Evolutionary conservation across 2,329 filamentous ascomycete genomes (phyloP).

Genomic region (Neofusicoccum sp.): DNA sequence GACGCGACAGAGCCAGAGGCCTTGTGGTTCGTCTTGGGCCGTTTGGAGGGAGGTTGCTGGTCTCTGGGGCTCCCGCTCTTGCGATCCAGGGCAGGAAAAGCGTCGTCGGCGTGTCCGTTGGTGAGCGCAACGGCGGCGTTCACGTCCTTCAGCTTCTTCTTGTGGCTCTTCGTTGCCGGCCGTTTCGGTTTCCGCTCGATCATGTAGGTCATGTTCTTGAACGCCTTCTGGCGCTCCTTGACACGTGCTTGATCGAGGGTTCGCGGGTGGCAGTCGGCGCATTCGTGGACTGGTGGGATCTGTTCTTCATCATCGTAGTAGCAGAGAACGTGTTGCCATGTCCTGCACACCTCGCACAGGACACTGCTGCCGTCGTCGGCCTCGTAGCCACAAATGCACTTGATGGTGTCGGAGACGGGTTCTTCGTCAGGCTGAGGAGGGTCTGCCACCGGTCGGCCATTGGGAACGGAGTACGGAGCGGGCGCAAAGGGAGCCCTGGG

Average conservation of each 20-base stretch:
- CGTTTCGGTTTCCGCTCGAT: conserved; percentile 65
- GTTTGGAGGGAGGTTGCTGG: conserved; percentile 67
- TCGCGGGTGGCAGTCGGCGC: conserved; percentile 82
- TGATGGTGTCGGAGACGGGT: conserved; percentile 89
- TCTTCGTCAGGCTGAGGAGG: conserved; percentile 48
- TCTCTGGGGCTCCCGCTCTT: conserved; percentile 53
- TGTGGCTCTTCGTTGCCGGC: conserved; percentile 74
- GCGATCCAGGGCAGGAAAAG: conserved; percentile 49
- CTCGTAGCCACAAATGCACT: conserved; percentile 90
- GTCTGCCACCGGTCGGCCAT: conserved; percentile 36
- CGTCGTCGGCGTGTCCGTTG: conserved; percentile 55
- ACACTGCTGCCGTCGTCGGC: conserved; percentile 98
- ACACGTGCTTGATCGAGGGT: conserved; percentile 71
- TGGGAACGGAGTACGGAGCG: conserved; percentile 34
- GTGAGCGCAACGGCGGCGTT: conserved; percentile 54
- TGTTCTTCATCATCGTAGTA: conserved; percentile 78
- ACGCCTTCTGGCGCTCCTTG: conserved; percentile 66
- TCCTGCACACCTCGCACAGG: conserved; percentile 91
- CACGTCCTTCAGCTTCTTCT: conserved; percentile 78
- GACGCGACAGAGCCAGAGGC: conserved; percentile 72
- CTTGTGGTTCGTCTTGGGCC: conserved; percentile 77
- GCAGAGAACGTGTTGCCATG: conserved; percentile 97
- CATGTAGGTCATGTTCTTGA: conserved; percentile 56
- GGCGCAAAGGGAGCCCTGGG: conserved; percentile 31
- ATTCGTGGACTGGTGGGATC: conserved; percentile 76